Evolutionary conservation across 78 protist genomes (phyloP).

Genomic region (Dictyostelium purpureum): DNA sequence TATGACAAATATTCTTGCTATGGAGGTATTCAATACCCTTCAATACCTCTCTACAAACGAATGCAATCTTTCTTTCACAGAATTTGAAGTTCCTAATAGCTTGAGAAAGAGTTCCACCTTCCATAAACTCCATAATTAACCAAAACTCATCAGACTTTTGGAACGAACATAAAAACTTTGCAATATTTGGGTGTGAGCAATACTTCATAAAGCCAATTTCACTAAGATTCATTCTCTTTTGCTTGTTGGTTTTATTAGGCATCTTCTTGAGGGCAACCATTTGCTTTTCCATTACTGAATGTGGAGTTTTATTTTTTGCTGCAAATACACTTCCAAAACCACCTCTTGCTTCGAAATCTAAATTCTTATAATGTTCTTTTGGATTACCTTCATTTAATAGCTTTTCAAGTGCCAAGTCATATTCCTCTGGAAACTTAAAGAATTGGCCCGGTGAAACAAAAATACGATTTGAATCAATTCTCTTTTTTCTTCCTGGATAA

Average conservation of each 20-base stretch:
- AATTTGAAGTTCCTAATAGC: constrained; percentile 55
- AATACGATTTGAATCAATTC: constrained; percentile 34
- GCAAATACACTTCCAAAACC: constrained; percentile 77
- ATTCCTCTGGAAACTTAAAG: constrained; percentile 47
- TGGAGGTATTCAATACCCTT: constrained; percentile 44
- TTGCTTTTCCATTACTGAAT: constrained; percentile 1
- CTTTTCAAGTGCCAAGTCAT: not conserved
- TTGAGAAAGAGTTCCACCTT: constrained; percentile 67
- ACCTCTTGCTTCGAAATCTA: constrained; percentile 70
- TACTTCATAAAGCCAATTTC: constrained; percentile 68
- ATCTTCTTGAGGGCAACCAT: constrained; percentile 71
- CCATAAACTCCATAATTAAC: constrained; percentile 81
- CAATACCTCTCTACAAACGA: constrained; percentile 4
- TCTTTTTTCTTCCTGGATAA: constrained; percentile 29
- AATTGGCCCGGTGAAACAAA: constrained; percentile 40
- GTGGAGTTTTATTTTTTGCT: constrained; percentile 44
- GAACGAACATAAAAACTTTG: constrained; percentile 21
- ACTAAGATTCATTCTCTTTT: constrained; percentile 57
- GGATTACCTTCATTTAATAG: constrained; percentile 55
- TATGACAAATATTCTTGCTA: constrained; percentile 3
- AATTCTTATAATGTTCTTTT: constrained; percentile 57
- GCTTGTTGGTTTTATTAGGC: constrained; percentile 24
- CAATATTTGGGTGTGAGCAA: constrained; percentile 79
- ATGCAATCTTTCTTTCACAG: constrained; percentile 59
- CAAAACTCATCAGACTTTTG: constrained; percentile 53